Conservation (phyloP, 1,284 basidiomycete genomes). For the Pyrrhoderma noxium region DNA sequence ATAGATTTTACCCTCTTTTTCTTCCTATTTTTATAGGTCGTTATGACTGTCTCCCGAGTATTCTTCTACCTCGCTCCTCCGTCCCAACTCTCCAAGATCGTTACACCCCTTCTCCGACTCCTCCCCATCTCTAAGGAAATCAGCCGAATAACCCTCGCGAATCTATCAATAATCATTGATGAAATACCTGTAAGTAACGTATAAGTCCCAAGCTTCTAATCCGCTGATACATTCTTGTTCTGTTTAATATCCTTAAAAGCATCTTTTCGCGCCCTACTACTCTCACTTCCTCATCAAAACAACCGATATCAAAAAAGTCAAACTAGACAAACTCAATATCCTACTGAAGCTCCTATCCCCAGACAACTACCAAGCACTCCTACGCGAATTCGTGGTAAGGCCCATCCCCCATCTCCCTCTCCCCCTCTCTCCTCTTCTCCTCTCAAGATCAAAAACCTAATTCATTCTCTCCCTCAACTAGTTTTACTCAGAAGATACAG, state of each 20-base stretch:
- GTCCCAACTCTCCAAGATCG: constrained; percentile 46
- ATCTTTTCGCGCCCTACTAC: constrained; percentile 53
- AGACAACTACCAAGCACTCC: constrained; percentile 62
- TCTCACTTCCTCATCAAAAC: constrained; percentile 62
- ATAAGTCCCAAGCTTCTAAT: not conserved
- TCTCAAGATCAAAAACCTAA: not conserved
- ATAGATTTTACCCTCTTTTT: constrained; percentile 2
- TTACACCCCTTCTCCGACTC: constrained; percentile 64
- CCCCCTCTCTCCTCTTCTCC: too few species aligned
- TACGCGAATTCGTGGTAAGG: constrained; percentile 78
- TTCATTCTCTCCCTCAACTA: constrained; percentile 26
- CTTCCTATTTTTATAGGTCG: constrained; percentile 42
- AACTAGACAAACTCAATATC: constrained; percentile 68
- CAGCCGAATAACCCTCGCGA: constrained; percentile 65
- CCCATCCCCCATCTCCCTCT: too few species aligned
- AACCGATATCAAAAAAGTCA: constrained; percentile 57
- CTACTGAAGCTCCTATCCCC: constrained; percentile 55
- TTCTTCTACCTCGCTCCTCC: constrained; percentile 70
- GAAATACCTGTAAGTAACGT: constrained; percentile 49
- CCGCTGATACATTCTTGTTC: not conserved
- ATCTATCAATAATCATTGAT: constrained; percentile 58
- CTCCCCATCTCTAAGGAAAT: constrained; percentile 59
- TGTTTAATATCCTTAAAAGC: constrained; percentile 31
- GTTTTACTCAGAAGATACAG: constrained; percentile 71
- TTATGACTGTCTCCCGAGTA: constrained; percentile 62